phyloP scores from a whole-genome alignment of 768 basidiomycete genomes.

The Kwoniella pini region DNA sequence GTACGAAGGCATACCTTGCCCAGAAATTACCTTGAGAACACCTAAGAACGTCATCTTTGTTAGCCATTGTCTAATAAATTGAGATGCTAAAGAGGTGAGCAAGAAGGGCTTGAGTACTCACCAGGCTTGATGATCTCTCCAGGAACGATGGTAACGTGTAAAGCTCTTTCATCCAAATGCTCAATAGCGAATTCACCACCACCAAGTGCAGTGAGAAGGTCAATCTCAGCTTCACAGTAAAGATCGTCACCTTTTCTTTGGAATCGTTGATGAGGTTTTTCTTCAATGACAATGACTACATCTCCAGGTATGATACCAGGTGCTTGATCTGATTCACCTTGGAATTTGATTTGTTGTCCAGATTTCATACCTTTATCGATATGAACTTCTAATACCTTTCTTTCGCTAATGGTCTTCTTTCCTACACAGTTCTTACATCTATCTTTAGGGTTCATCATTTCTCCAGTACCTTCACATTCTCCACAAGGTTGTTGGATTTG shows the following conservation, averaged over 20 bases:
- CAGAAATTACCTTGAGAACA: slow-evolving; percentile 82
- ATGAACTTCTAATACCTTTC: slow-evolving; percentile 90
- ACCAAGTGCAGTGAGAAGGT: slow-evolving; percentile 86
- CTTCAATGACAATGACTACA: slow-evolving; percentile 94
- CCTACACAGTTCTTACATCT: slow-evolving; percentile 86
- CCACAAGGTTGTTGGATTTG: slow-evolving; percentile 94
- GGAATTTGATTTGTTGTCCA: slow-evolving; percentile 91
- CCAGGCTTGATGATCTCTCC: slow-evolving; percentile 94
- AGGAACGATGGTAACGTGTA: slow-evolving; percentile 75
- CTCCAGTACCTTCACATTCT: slow-evolving; percentile 91
- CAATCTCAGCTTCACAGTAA: slow-evolving; percentile 80
- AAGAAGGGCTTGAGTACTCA: slow-evolving; percentile 58
- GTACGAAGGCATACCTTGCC: slow-evolving; percentile 98
- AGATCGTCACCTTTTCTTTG: slow-evolving; percentile 82
- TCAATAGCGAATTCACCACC: slow-evolving; percentile 87
- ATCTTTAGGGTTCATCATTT: slow-evolving; percentile 91
- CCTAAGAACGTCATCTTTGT: slow-evolving; percentile 58
- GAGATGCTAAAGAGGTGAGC: not conserved
- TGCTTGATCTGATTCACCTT: slow-evolving; percentile 85
- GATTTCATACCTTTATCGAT: slow-evolving; percentile 87
- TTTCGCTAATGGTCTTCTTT: slow-evolving; percentile 90
- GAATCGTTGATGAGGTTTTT: slow-evolving; percentile 80
- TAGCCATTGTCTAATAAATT: not conserved
- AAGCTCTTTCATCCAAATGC: slow-evolving; percentile 88
- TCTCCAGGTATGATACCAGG: slow-evolving; percentile 89